Base-by-base conservation (phyloP, 2,329 filamentous ascomycete genomes). In the Aspergillus arachidicola region DNA sequence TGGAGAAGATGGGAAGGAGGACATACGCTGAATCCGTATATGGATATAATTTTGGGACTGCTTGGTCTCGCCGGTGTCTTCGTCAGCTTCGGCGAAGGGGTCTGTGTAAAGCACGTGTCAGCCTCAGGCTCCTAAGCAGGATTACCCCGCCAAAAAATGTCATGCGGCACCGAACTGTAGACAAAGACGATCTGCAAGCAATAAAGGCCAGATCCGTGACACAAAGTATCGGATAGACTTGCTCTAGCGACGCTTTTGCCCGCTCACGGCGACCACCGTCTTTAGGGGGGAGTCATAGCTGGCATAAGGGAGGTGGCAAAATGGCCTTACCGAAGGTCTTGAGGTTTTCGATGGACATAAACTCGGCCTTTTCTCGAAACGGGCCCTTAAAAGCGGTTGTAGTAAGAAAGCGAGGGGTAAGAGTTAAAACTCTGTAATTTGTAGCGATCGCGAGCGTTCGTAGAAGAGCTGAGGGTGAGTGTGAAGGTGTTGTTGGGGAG, bases 1-100 rank as follows among this genome's bases (percentile, higher is more conserved):
- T 34, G 28, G 48, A 12, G 14, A 16, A 7, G 46, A 50, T 36
- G 61, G 19, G 34, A 50, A 53, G 11, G 48, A 66, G 60, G 38
- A 89, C 91, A 78, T 89, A 98, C 94, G 95, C 82, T 99, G 95
- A 81, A 98, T 98, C 84, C 95, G 94, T 83, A 99, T 98, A 85
- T 98, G 95, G 82, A 98, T 97, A 82, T 97, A 97, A 84, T 96
- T 96, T 85, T 96, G 92, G 81, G 91, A 89, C 87, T 95, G 91
- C 85, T 95, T 95, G 81, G 89, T 91, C 85, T 96, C 92, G 87
- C 93, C 94, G 82, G 91, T 93, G 83, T 96, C 94, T 90, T 97
- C 94, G 92, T 97, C 95, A 89, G 94, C 95, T 92, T 98, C 95
- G 91, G 95, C 95, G 93, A 99, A 99, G 91, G 95, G 95, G 91